Base-by-base conservation (phyloP, 2,329 filamentous ascomycete genomes). In the Beauveria bassiana region DNA sequence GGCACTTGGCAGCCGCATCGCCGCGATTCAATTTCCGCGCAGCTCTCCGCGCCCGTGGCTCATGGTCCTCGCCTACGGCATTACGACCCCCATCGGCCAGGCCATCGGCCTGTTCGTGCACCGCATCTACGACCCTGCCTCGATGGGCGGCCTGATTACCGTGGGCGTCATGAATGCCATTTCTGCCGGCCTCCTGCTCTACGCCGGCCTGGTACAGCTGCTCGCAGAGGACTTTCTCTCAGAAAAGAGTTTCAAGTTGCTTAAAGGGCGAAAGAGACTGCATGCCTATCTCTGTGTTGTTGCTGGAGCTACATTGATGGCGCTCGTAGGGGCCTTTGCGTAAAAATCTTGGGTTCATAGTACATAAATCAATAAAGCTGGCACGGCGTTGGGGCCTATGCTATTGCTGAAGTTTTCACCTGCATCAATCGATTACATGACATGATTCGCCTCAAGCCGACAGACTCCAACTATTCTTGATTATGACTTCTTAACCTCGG, bases 81-180 rank as follows among this genome's bases (percentile, higher is more conserved):
- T 83, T 62, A 91, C 88, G 1, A 96, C 91, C 0, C 91, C 91
- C 0, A 78, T 95, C 20, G 91, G 91, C 9, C 91, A 96, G 71
- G 90, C 90, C 1, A 89, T 96, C 61, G 91, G 91, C 0, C 78
- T 96, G 12, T 76, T 88, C 4, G 81, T 93, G 22, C 90, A 95
- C 72, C 86, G 85, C 42, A 76, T 95, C 65, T 96, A 96, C 73
- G 90, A 92, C 66, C 91, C 91, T 1, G 81, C 84, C 67, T 91
- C 88, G 68, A 83, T 90, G 69, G 84, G 86, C 0, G 91, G 91
- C 0, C 75, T 96, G 53, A 76, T 96, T 28, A 88, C 93, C 76
- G 91, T 96, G 6, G 91, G 91, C 8, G 85, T 93, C 70, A 95
- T 93, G 81, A 96, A 96, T 69, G 90, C 90, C 45, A 88, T 96